phyloP scores from a whole-genome alignment of 495 filamentous ascomycete genomes.

The Penicillium subrubescens region DNA sequence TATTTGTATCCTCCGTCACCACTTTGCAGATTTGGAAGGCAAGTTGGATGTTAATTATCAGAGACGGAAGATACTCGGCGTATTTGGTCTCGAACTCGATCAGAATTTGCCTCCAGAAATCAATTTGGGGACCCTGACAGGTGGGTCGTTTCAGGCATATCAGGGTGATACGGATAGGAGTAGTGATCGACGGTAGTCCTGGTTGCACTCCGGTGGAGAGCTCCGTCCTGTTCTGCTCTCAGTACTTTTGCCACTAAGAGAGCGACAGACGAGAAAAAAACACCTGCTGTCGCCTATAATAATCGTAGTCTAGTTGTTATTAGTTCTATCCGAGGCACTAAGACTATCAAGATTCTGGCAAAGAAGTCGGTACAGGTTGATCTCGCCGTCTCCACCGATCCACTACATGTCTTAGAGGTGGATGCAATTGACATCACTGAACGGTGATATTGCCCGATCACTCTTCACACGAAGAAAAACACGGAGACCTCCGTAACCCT shows the following conservation, averaged over 20 bases:
- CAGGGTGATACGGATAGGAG: slow-evolving; percentile 9
- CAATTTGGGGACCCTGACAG: slow-evolving; percentile 14
- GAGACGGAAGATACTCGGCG: background rate
- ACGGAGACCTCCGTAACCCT: slow-evolving; percentile 9
- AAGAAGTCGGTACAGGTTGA: background rate
- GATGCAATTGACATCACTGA: slow-evolving; percentile 1
- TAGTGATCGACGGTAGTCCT: slow-evolving; percentile 15
- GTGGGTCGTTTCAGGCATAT: slow-evolving; percentile 20
- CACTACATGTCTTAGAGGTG: background rate
- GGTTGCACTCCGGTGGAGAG: background rate
- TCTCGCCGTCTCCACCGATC: background rate
- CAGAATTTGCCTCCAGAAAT: background rate
- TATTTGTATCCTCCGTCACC: background rate
- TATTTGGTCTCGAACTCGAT: background rate
- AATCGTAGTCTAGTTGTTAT: too few species aligned
- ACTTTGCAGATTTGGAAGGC: background rate
- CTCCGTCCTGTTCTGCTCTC: background rate
- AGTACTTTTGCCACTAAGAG: background rate
- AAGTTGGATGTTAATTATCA: slow-evolving; percentile 8
- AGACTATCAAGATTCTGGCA: background rate
- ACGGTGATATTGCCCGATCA: slow-evolving; percentile 2
- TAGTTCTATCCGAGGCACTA: too few species aligned
- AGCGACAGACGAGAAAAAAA: background rate
- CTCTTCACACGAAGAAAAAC: background rate
- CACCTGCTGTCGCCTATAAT: background rate